Base-by-base conservation (phyloP, 768 basidiomycete genomes). In the Amanita rubescens region DNA sequence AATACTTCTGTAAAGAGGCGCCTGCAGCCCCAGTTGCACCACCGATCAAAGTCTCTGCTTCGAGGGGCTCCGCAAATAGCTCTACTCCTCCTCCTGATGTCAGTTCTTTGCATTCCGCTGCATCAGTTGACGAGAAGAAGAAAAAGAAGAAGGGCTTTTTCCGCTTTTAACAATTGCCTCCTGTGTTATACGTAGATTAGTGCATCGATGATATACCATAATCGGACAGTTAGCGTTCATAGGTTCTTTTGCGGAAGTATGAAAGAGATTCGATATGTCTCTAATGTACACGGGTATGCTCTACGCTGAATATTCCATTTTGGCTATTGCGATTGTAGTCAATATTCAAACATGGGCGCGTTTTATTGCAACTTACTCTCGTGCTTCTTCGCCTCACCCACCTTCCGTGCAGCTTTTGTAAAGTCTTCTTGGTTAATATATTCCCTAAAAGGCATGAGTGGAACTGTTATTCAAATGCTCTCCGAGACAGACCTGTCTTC, bases 371-470 rank as follows among this genome's bases (percentile, higher is more conserved):
- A 75, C 89, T 72, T 64, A 90, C 90, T 90, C 74, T 97, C 94
- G 62, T 96, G 94, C 69, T 97, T 97, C 84, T 97, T 97, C 14
- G 93, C 90, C 62, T 98, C 95, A 38, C 85, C 82, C 17, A 98
- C 85, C 67, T 99, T 99, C 59, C 96, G 78, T 37, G 90, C 92
- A 15, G 95, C 95, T 73, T 98, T 98, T 56, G 88, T 91, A 53
- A 96, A 74, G 70, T 99, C 95, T 64, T 98, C 95, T 68, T 99
- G 95, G 49, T 81, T 85, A 52, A 94, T 74, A 59, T 92, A 94
- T 63, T 94, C 93, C 57, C 93, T 19, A 27, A 22, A 11, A 15
- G 4, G 8, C 33, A 62, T 37, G 24, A 53, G 44, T 37, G 25
- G 39, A 30, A 55, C 24, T 33, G n/a, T 17, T 12, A 17, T 47